These are phyloP conservation scores for Solanum pennellii DNA, from an alignment of 257 asterid genomes.

Conservation along the genomic window DNA sequence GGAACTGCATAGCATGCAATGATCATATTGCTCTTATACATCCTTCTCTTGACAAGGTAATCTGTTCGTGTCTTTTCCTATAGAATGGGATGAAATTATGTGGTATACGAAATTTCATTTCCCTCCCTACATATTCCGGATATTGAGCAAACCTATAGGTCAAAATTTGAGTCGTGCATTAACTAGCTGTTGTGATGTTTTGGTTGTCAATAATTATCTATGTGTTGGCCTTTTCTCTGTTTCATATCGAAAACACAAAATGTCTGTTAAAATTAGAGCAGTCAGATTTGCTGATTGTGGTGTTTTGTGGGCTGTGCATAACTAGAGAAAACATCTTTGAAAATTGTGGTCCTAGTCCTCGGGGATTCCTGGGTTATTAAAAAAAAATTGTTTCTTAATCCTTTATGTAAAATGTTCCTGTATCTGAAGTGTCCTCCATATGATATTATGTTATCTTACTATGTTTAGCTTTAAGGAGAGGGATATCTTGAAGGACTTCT, in stretches of 20 bases:
- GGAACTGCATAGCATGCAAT: neutral
- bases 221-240: neutral
- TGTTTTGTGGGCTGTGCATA: neutral
- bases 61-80: neutral
- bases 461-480: neutral
- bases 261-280: neutral
- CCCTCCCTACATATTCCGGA: neutral
- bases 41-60: neutral
- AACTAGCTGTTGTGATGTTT: neutral
- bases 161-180: neutral
- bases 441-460: neutral
- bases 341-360: neutral
- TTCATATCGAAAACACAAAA: neutral
- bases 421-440: neutral
- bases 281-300: neutral
- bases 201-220: neutral
- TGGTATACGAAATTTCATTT: neutral
- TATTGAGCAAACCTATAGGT: neutral
- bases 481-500: neutral
- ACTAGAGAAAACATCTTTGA: neutral
- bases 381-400: neutral
- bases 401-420: neutral
- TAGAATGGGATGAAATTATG: neutral
- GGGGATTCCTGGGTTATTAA: neutral
- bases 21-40: neutral